Conservation (phyloP, 805 yeast genomes). For the Cyberlindnera japonica region DNA sequence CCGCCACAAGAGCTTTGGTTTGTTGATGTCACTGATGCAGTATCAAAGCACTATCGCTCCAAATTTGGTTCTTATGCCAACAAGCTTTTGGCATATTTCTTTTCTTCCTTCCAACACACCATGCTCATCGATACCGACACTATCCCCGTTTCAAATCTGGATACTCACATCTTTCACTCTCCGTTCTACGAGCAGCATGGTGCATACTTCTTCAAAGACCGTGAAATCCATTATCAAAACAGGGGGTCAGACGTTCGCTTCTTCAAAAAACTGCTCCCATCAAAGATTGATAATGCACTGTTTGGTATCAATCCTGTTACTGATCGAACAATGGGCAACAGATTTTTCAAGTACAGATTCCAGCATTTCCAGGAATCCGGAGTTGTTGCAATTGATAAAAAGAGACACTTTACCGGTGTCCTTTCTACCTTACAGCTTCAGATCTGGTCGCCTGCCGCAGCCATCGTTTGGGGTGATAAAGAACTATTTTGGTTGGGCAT, state of each 20-base stretch:
- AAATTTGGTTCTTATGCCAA: constrained; percentile 40
- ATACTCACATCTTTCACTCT: constrained; percentile 32
- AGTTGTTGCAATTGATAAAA: constrained; percentile 42
- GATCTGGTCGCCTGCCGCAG: constrained; percentile 37
- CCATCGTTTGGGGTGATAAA: constrained; percentile 62
- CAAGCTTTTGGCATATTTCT: constrained; percentile 45
- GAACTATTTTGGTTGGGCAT: constrained; percentile 65
- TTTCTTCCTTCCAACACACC: constrained; percentile 46
- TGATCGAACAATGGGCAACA: constrained; percentile 33
- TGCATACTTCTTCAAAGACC: constrained; percentile 45
- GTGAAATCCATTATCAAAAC: constrained; percentile 33
- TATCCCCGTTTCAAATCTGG: constrained; percentile 39
- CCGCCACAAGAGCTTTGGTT: constrained; percentile 39
- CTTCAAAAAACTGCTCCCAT: constrained; percentile 43
- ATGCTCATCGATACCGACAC: constrained; percentile 52
- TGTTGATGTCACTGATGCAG: constrained; percentile 29
- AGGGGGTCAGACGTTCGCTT: constrained; percentile 31
- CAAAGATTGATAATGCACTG: constrained; percentile 33
- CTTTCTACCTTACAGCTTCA: constrained; percentile 39
- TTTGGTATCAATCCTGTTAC: constrained; percentile 36
- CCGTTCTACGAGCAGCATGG: constrained; percentile 32
- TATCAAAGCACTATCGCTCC: constrained; percentile 17
- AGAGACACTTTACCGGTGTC: constrained; percentile 46
- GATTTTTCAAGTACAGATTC: constrained; percentile 37
- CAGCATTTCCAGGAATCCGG: constrained; percentile 44